Conservation (phyloP, 169 alveolate genomes). For the Cryptosporidium meleagridis region DNA sequence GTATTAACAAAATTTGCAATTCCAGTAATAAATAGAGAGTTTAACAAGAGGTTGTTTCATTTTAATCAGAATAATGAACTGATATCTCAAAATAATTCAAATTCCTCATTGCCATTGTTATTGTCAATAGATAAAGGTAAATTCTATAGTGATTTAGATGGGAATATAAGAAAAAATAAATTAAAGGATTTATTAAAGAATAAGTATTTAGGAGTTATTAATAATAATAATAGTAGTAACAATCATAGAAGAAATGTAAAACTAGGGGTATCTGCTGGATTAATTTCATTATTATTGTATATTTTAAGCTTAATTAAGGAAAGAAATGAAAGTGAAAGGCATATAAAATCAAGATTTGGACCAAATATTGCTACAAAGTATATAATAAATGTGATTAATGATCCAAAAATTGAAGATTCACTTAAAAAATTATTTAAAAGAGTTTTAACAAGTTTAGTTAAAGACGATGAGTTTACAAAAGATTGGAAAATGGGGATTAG, state of each 20-base stretch:
- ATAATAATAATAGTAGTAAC: not conserved
- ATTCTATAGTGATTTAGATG: not conserved
- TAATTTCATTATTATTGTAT: constrained; percentile 11
- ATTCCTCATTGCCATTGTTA: not conserved
- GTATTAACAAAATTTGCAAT: not conserved
- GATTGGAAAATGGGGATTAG: constrained; percentile 23
- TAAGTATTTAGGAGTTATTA: not conserved
- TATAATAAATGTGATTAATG: constrained; percentile 2
- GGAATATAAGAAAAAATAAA: not conserved
- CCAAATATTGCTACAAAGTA: constrained; percentile 14
- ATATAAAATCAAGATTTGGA: not conserved
- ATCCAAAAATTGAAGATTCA: constrained; percentile 47
- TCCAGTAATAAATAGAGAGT: not conserved
- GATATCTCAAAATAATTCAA: not conserved
- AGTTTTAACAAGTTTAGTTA: constrained; percentile 7
- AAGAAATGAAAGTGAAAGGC: not conserved
- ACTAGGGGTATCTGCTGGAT: constrained; percentile 15
- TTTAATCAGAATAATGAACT: not conserved
- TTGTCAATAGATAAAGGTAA: not conserved
- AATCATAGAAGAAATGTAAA: not conserved
- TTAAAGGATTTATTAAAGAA: not conserved
- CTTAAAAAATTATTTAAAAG: constrained; percentile 42
- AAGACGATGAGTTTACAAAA: constrained; percentile 45
- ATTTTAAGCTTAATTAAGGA: constrained; percentile 19
- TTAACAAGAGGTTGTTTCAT: not conserved